Conservation (phyloP, 768 basidiomycete species). For the Imleria badia region DNA sequence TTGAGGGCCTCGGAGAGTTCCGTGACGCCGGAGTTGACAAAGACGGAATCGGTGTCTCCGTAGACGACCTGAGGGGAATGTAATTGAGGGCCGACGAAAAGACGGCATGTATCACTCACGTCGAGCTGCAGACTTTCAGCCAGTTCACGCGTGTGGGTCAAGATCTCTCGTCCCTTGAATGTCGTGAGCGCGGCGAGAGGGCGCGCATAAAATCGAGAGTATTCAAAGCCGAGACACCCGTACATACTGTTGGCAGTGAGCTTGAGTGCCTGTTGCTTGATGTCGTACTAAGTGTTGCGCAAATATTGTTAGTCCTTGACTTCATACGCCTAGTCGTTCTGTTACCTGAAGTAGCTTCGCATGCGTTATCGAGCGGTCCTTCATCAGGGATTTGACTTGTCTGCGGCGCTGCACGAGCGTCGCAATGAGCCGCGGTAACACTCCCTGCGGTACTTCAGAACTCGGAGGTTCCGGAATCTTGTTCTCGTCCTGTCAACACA, state of each 20-base stretch:
- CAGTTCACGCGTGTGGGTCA: conserved; percentile 89
- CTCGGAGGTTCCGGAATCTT: conserved; percentile 87
- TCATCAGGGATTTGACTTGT: conserved; percentile 94
- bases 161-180: conserved; percentile 95
- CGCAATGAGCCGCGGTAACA: conserved; percentile 97
- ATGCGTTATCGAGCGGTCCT: conserved; percentile 68
- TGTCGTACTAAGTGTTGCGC: conserved; percentile 69
- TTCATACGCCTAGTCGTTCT: background rate
- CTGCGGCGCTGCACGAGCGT: conserved; percentile 88
- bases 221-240: conserved; percentile 97
- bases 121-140: conserved; percentile 90
- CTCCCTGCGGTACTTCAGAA: conserved; percentile 70
- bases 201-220: conserved; percentile 94
- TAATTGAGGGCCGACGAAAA: background rate
- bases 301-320: background rate
- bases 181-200: conserved; percentile 98
- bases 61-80: conserved; percentile 77
- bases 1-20: conserved; percentile 87
- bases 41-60: conserved; percentile 98
- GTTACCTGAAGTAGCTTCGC: conserved; percentile 82
- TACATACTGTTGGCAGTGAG: conserved; percentile 99
- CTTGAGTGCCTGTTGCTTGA: conserved; percentile 95
- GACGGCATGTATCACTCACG: conserved; percentile 47
- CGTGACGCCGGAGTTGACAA: conserved; percentile 93
- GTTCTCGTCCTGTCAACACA: conserved; percentile 51